phyloP scores from a whole-genome alignment of 2,329 filamentous ascomycete genomes.

The Raffaelea ambrosiae region DNA sequence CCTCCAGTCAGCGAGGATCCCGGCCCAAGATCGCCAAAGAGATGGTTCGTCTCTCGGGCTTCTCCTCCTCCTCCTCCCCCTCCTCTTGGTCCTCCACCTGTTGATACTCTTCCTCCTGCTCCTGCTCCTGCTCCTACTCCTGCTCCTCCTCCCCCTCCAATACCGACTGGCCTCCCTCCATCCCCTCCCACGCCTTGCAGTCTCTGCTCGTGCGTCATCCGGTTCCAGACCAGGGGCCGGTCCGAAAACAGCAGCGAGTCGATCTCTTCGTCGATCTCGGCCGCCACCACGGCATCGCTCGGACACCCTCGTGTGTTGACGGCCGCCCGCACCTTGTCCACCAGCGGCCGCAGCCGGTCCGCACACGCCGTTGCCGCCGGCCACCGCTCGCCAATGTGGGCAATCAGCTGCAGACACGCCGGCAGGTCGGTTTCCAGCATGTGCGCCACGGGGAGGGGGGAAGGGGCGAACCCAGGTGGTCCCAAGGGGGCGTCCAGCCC shows the following conservation, averaged over 20 bases:
- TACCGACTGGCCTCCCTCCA: too few species aligned
- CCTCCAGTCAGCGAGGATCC: too few species aligned
- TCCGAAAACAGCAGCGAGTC: not conserved
- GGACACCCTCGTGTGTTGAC: not conserved
- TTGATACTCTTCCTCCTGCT: too few species aligned
- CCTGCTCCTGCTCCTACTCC: too few species aligned
- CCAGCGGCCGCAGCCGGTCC: not conserved
- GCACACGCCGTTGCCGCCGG: not conserved
- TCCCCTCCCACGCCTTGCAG: not conserved
- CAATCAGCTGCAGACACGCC: not conserved
- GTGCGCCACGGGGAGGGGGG: not conserved
- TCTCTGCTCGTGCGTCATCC: not conserved
- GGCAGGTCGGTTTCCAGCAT: not conserved
- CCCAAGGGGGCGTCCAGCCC: not conserved
- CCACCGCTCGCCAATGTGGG: conserved; percentile 2
- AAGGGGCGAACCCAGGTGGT: too few species aligned
- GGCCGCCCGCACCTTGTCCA: not conserved
- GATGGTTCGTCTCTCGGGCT: too few species aligned
- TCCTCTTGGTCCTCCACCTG: too few species aligned
- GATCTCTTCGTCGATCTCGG: conserved; percentile 1
- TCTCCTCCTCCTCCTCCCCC: too few species aligned
- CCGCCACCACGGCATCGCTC: not conserved
- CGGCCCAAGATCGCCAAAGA: not conserved
- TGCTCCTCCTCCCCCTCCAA: too few species aligned
- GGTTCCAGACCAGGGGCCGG: not conserved